A percentile compares a stretch with the other conserved stretches of the same genome.
These are phyloP conservation scores for Fomitopsis schrenkii DNA, from an alignment of 1,284 basidiomycete genomes.

Conservation along the genomic window DNA sequence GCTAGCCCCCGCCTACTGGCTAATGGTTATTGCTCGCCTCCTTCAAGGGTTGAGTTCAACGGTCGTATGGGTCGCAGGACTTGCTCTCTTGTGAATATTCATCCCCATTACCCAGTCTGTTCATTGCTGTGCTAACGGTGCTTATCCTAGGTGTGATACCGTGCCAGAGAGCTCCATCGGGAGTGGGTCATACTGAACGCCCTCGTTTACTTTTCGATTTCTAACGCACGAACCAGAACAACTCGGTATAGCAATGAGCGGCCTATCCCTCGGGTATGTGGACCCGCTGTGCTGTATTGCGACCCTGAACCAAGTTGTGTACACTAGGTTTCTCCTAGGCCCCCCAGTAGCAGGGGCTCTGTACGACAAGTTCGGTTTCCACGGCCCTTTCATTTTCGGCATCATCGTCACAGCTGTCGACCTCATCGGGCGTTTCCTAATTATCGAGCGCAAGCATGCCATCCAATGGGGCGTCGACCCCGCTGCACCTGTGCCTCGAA, in stretches of 20 bases:
- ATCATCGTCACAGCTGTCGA: conserved; percentile 59
- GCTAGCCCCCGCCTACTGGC: conserved; percentile 65
- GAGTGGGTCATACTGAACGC: conserved; percentile 35
- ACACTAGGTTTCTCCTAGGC: conserved; percentile 45
- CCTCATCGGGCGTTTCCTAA: conserved; percentile 54
- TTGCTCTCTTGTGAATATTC: conserved; percentile 59
- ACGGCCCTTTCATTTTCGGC: conserved; percentile 72
- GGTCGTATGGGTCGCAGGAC: conserved; percentile 72
- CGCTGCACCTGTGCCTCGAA: conserved; percentile 14
- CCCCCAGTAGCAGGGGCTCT: conserved; percentile 71
- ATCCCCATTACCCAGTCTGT: not conserved
- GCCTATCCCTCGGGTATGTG: conserved; percentile 60
- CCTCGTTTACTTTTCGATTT: not conserved
- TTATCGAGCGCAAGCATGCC: conserved; percentile 63
- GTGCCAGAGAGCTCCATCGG: conserved; percentile 56
- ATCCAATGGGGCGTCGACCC: conserved; percentile 50
- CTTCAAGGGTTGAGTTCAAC: conserved; percentile 73
- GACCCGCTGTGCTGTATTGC: not conserved
- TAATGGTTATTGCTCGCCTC: conserved; percentile 70
- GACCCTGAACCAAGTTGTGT: not conserved
- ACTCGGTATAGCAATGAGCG: conserved; percentile 70
- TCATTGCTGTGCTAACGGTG: not conserved
- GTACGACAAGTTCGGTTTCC: conserved; percentile 64
- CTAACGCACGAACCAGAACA: conserved; percentile 41
- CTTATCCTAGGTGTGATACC: conserved; percentile 56